phyloP scores from a whole-genome alignment of 345 rosid species.

The Cardiospermum halicacabum region DNA sequence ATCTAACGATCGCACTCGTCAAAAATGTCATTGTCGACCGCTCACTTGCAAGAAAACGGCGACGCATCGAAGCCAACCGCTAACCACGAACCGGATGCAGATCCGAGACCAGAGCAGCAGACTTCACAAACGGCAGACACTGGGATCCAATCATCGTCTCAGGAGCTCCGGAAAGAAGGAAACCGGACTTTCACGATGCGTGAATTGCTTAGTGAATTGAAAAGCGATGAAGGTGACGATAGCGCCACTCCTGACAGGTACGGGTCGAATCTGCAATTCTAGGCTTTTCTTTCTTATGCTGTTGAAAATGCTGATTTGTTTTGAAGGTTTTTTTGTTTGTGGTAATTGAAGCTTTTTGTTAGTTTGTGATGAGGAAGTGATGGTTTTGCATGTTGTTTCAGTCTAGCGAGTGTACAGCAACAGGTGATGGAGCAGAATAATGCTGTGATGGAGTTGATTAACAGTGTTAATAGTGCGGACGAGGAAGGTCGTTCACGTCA shows the following conservation, averaged over 20 bases:
- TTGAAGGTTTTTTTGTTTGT: too few relatives aligned
- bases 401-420: slow-evolving; percentile 63
- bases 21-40: slow-evolving; percentile 50
- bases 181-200: slow-evolving; percentile 85
- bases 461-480: slow-evolving; percentile 71
- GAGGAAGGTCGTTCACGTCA: slow-evolving; percentile 99
- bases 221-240: slow-evolving; percentile 63
- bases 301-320: not conserved
- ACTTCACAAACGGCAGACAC: slow-evolving; percentile 27
- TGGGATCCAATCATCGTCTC: slow-evolving; percentile 29
- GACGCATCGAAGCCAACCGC: slow-evolving; percentile 8
- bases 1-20: not conserved
- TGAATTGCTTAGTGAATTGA: slow-evolving; percentile 69
- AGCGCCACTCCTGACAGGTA: slow-evolving; percentile 48
- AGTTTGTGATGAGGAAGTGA: not conserved
- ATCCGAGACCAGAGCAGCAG: slow-evolving; percentile 33
- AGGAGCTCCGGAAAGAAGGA: slow-evolving; percentile 48
- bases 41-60: slow-evolving; percentile 43
- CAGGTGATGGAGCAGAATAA: slow-evolving; percentile 50
- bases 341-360: too few relatives aligned
- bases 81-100: slow-evolving; percentile 24
- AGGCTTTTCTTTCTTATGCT: not conserved
- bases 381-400: slow-evolving; percentile 26
- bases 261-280: not conserved
- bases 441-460: slow-evolving; percentile 87